Evolutionary conservation across 2,329 filamentous ascomycete species (phyloP).

Genomic region (Colletotrichum liaoningense): DNA sequence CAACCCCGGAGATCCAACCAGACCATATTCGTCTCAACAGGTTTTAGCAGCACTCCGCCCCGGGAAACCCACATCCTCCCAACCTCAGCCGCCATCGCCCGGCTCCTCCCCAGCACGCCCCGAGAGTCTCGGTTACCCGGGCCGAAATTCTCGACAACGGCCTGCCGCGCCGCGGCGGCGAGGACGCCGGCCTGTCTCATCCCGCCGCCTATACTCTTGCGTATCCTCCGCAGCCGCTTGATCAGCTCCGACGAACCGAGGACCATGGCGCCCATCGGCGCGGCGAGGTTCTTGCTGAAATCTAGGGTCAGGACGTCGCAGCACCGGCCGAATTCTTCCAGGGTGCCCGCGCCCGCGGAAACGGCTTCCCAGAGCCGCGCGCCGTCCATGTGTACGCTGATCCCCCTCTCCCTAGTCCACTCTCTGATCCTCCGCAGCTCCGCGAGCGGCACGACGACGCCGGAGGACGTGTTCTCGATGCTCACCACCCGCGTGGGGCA

Average conservation of each 20-base stretch:
- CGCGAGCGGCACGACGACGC: slow-evolving; percentile 75
- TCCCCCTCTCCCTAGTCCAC: slow-evolving; percentile 66
- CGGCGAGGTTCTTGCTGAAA: slow-evolving; percentile 65
- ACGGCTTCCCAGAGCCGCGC: slow-evolving; percentile 64
- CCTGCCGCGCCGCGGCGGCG: slow-evolving; percentile 79
- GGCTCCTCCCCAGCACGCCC: slow-evolving; percentile 61
- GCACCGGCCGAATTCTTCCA: slow-evolving; percentile 54
- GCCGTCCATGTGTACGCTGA: slow-evolving; percentile 63
- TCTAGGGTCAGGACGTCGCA: slow-evolving; percentile 70
- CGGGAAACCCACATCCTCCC: slow-evolving; percentile 73
- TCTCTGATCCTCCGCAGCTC: slow-evolving; percentile 72
- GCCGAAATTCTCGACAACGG: slow-evolving; percentile 83
- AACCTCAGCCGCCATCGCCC: slow-evolving; percentile 65
- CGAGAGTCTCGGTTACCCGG: slow-evolving; percentile 45
- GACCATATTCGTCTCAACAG: slow-evolving; percentile 83
- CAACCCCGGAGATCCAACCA: slow-evolving; percentile 62
- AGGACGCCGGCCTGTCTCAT: slow-evolving; percentile 82
- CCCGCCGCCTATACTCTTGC: slow-evolving; percentile 85
- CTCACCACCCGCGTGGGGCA: slow-evolving; percentile 54
- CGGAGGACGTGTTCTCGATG: slow-evolving; percentile 57
- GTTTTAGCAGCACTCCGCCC: slow-evolving; percentile 72
- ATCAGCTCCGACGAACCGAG: slow-evolving; percentile 63
- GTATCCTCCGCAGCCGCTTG: slow-evolving; percentile 77
- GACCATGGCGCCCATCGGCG: slow-evolving; percentile 62
- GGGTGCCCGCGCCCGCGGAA: slow-evolving; percentile 53